Evolutionary conservation across 805 yeast species (phyloP).

Genomic region (Kluyveromyces wickerhamii): DNA sequence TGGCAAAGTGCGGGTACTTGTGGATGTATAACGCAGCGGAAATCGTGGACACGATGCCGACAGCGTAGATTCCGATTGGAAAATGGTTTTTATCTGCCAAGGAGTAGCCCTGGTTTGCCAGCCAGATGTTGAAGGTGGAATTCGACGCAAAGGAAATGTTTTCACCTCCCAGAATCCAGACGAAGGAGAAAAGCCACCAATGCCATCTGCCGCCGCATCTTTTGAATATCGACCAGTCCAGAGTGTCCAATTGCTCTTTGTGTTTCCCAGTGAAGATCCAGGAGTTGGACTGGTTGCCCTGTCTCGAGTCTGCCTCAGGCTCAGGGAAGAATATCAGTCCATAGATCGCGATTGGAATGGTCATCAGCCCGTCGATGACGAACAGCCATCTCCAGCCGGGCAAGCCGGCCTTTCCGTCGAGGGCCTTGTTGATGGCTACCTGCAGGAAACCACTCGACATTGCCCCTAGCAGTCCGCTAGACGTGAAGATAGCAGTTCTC

Average conservation of each 20-base stretch:
- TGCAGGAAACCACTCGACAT: slow-evolving; percentile 52
- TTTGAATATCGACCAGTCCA: slow-evolving; percentile 33
- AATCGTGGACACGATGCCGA: slow-evolving; percentile 42
- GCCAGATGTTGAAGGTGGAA: slow-evolving; percentile 42
- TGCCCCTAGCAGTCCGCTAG: slow-evolving; percentile 47
- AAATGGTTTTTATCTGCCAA: slow-evolving; percentile 40
- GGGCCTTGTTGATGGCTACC: slow-evolving; percentile 40
- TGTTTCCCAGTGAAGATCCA: slow-evolving; percentile 32
- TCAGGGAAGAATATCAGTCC: slow-evolving; percentile 57
- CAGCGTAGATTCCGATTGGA: slow-evolving; percentile 49
- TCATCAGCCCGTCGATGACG: slow-evolving; percentile 51
- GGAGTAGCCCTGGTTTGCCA: slow-evolving; percentile 35
- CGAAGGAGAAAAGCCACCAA: slow-evolving; percentile 44
- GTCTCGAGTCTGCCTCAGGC: slow-evolving; percentile 34
- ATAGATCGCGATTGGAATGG: slow-evolving; percentile 48
- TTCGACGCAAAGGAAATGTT: slow-evolving; percentile 40
- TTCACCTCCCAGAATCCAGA: slow-evolving; percentile 46
- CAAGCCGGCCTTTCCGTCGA: slow-evolving; percentile 41
- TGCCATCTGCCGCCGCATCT: slow-evolving; percentile 48
- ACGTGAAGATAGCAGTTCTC: slow-evolving; percentile 46
- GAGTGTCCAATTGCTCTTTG: slow-evolving; percentile 31
- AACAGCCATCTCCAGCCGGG: slow-evolving; percentile 66
- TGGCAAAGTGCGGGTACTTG: slow-evolving; percentile 32
- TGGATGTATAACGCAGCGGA: slow-evolving; percentile 38
- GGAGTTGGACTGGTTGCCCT: slow-evolving; percentile 22